Percentiles rank a stretch among this genome's conserved stretches.
Conservation (phyloP, 2,329 filamentous ascomycete genomes). For the Pyrenochaeta sp. region DNA sequence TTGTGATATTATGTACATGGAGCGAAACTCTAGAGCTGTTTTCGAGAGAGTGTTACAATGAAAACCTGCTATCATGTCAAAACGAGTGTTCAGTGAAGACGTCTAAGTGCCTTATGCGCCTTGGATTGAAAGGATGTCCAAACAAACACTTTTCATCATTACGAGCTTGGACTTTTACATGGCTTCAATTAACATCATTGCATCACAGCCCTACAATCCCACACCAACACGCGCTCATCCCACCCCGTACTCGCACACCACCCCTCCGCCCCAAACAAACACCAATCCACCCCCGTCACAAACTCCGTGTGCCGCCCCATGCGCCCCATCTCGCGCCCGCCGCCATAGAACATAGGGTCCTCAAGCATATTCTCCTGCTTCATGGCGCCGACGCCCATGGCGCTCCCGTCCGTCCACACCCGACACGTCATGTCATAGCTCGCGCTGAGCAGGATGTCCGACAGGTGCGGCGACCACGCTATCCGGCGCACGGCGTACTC, state of each 20-base stretch:
- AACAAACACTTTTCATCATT: background rate
- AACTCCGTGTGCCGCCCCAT: constrained; percentile 98
- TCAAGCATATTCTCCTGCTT: constrained; percentile 45
- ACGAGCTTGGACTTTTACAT: background rate
- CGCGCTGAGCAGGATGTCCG: constrained; percentile 83
- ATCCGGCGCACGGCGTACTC: constrained; percentile 88
- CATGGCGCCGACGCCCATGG: constrained; percentile 50
- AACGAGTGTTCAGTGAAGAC: background rate
- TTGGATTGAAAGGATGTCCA: too few relatives aligned
- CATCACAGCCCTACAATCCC: constrained; percentile 82
- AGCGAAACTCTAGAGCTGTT: too few relatives aligned
- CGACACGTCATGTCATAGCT: constrained; percentile 99
- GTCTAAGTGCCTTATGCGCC: too few relatives aligned
- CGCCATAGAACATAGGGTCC: constrained; percentile 50
- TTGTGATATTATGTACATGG: too few relatives aligned
- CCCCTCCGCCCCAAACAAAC: constrained; percentile 90
- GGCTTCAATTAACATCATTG: constrained; percentile 10
- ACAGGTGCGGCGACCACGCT: constrained; percentile 93
- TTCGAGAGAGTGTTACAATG: too few relatives aligned
- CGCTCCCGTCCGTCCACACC: constrained; percentile 85
- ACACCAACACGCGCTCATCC: constrained; percentile 90
- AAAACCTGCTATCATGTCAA: too few relatives aligned
- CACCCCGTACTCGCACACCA: constrained; percentile 96
- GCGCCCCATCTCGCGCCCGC: constrained; percentile 77
- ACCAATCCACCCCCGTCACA: constrained; percentile 96